Evolutionary conservation across 2,329 filamentous ascomycete species (phyloP), one percentile per base, ranked within the genome.

Genomic region (Nectriaceae sp.): DNA sequence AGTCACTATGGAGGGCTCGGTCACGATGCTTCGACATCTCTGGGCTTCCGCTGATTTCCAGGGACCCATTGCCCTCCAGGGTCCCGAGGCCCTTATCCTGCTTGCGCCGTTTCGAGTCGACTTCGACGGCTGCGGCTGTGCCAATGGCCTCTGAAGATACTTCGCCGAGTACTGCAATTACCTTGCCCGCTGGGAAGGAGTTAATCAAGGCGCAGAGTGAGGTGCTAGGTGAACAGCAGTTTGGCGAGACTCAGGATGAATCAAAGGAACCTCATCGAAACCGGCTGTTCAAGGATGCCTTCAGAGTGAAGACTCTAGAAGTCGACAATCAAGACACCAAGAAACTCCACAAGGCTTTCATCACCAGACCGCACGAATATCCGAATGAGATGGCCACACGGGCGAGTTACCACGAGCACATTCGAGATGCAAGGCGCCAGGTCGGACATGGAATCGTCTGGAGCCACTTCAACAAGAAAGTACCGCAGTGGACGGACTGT

Each of bases 1-100:
- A 66, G 56, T 66, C 68, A 62, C 52, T 66, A 65, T 73, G 71
- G 72, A 71, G 72, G 67, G 67, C 66, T 62, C 65, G 66, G 63
- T 62, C 63, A 56, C 68, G 62, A 56, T 63, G 58, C 57, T 61
- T 59, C 54, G 59, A 60, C 56, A 51, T 60, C 46, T 44, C 57
- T 52, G 57, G 56, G 46, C 49, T 44, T 47, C 48, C 50, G 46
- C 55, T 50, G 24, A 53, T 55, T 45, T 53, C 55, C 52, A 59
- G 52, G 52, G 50, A 43, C 42, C 45, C 42, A 46, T 46, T 53
- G 39, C 55, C 52, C 53, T 56, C 47, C 37, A 50, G 48, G 53
- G 40, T 53, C 47, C 48, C 42, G 21, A 53, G 49, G 44, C 41
- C 48, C 40, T 44, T n/a, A 3, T 13, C 49, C 41, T 36, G 24